phyloP scores from a whole-genome alignment of 305 asterid species.

The Fraxinus floribunda region DNA sequence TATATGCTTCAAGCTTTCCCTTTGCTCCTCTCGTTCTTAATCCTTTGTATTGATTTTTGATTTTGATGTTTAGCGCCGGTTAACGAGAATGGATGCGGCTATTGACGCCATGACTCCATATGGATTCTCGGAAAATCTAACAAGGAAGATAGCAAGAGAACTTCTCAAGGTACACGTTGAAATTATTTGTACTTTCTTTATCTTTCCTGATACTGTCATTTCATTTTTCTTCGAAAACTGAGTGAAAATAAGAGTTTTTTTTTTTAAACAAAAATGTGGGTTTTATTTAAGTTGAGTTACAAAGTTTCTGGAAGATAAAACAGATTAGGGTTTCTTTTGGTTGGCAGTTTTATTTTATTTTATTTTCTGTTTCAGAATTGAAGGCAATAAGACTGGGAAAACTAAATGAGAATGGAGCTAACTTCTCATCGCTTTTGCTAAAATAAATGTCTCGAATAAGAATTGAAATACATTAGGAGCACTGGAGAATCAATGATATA shows the following conservation, averaged over 20 bases:
- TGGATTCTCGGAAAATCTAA: constrained; percentile 35
- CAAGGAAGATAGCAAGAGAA: constrained; percentile 23
- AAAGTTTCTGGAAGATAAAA: not conserved
- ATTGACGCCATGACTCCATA: constrained; percentile 52
- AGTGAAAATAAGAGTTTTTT: not conserved
- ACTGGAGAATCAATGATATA: not conserved
- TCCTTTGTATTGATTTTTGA: not conserved
- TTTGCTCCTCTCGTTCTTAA: not conserved
- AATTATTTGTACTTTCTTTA: not conserved
- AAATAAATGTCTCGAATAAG: not conserved
- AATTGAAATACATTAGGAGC: not conserved
- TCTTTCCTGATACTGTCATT: not conserved
- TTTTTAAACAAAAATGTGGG: not conserved
- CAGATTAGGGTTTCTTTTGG: not conserved
- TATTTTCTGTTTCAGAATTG: not conserved
- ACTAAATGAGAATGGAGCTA: not conserved
- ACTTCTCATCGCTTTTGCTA: not conserved
- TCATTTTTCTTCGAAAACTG: not conserved
- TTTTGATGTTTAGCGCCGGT: constrained; percentile 35
- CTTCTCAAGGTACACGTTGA: constrained; percentile 43
- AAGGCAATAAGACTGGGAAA: not conserved
- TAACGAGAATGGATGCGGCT: constrained; percentile 63
- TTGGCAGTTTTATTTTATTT: not conserved
- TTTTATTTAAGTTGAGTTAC: not conserved
- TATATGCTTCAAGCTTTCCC: not conserved